Evolutionary conservation across 306 rosid genomes (phyloP), one percentile per base, ranked within the genome.

Genomic region (Cicer cuneatum): DNA sequence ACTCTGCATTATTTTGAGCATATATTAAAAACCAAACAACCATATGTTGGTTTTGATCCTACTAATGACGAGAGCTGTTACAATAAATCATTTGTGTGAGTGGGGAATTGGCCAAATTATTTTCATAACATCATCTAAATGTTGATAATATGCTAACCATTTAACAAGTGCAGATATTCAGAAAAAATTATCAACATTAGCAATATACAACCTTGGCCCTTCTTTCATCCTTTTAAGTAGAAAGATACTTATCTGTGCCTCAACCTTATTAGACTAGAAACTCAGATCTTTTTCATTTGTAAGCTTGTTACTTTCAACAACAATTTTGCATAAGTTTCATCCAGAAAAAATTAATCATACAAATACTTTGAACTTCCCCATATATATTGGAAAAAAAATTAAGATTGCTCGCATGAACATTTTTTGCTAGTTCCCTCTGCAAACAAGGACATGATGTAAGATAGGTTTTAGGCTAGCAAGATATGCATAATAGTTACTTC

Each of bases 1-100:
- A 89, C 73, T 94, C 99, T 94, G 88, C 75, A 79, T 73, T 47
- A 86, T 58, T 76, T 53, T 43, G 41, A 33, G 58, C 67, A 45
- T 56, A 62, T 52, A 66, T 47, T 41, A 85, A 73, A 73, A 63
- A 71, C 9, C 54, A 58, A 41, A 74, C 62, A 62, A 71, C 18
- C 69, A 71, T 63, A 66, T 16, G 61, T 64, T 42, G 21, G 73
- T 46, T 76, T 69, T 59, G 49, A 53, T 33, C 82, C 76, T 58
- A 66, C 66, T 48, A 46, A 45, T 78, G 48, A 53, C 71, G n/a
- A 64, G 53, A 9, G 58, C 15, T 49, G 33, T 41, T 59, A 73
- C 18, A 51, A 63, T 18, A 46, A 68, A 68, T 45, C 38, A 60
- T 46, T 16, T 58, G 68, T 39, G 51, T 60, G 61, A 58, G 45